phyloP scores from a whole-genome alignment of 805 yeast species.

The Starmerella sirachaensis region DNA sequence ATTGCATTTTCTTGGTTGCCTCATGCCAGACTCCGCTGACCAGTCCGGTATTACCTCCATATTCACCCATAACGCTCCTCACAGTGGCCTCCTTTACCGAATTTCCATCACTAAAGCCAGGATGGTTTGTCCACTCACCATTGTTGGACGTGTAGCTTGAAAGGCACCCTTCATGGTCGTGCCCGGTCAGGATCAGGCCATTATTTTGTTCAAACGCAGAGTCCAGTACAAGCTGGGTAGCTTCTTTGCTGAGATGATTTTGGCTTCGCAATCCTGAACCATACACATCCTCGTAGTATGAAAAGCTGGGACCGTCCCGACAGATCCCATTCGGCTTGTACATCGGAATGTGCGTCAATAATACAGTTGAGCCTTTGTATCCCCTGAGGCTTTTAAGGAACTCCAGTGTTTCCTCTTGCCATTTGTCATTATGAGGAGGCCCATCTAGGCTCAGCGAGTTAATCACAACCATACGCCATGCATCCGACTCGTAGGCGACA shows the following conservation, averaged over 20 bases:
- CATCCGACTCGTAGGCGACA: constrained; percentile 48
- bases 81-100: constrained; percentile 56
- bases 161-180: constrained; percentile 92
- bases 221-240: constrained; percentile 55
- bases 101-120: constrained; percentile 10
- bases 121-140: constrained; percentile 20
- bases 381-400: constrained; percentile 53
- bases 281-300: constrained; percentile 43
- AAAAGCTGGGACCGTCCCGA: constrained; percentile 69
- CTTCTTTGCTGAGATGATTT: constrained; percentile 63
- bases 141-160: constrained; percentile 36
- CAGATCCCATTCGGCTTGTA: constrained; percentile 74
- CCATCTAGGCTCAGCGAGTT: constrained; percentile 81
- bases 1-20: constrained; percentile 42
- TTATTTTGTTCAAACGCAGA: constrained; percentile 50
- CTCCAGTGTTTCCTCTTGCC: constrained; percentile 54
- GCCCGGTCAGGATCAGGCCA: constrained; percentile 84
- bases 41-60: constrained; percentile 76
- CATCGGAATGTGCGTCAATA: constrained; percentile 83
- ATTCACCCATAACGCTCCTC: constrained; percentile 93
- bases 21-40: constrained; percentile 58
- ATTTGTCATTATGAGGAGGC: constrained; percentile 68
- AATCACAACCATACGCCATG: constrained; percentile 79
- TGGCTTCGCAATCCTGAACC: constrained; percentile 66
- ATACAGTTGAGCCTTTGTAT: constrained; percentile 66